Conservation (phyloP, 2,329 filamentous ascomycete genomes). For the Xylaria arbuscula region DNA sequence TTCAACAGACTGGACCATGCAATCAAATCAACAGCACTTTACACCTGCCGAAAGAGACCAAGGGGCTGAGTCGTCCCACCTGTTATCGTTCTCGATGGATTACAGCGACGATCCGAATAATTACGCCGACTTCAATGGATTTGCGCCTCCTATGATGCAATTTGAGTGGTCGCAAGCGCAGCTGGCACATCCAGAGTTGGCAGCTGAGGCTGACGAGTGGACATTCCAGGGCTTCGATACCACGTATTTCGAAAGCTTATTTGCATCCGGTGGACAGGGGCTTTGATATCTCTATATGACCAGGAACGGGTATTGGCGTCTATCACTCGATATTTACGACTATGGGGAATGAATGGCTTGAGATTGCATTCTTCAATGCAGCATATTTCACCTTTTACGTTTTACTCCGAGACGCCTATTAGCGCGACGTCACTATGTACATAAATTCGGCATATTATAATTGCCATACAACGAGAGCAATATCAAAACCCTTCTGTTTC, state of each 20-base stretch:
- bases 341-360: neutral
- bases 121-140: slow-evolving; percentile 19
- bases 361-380: neutral
- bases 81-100: slow-evolving; percentile 30
- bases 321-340: neutral
- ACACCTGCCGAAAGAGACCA: slow-evolving; percentile 6
- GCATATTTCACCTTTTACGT: slow-evolving; percentile 10
- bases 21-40: slow-evolving; percentile 14
- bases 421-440: slow-evolving; percentile 25
- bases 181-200: slow-evolving; percentile 45
- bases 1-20: slow-evolving; percentile 25
- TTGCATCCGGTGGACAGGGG: slow-evolving; percentile 31
- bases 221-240: slow-evolving; percentile 54
- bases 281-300: neutral
- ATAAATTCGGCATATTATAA: slow-evolving; percentile 17
- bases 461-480: slow-evolving; percentile 12
- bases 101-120: slow-evolving; percentile 29
- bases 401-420: neutral
- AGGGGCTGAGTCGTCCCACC: slow-evolving; percentile 29
- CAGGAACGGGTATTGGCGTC: neutral
- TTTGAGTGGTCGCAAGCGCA: slow-evolving; percentile 42
- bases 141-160: slow-evolving; percentile 39
- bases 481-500: slow-evolving; percentile 5
- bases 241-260: slow-evolving; percentile 45
- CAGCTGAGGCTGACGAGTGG: slow-evolving; percentile 54